Percentiles rank a stretch among this genome's conserved stretches.
Conservation (phyloP, 148 eudicot species). For the Silene uniflora region DNA sequence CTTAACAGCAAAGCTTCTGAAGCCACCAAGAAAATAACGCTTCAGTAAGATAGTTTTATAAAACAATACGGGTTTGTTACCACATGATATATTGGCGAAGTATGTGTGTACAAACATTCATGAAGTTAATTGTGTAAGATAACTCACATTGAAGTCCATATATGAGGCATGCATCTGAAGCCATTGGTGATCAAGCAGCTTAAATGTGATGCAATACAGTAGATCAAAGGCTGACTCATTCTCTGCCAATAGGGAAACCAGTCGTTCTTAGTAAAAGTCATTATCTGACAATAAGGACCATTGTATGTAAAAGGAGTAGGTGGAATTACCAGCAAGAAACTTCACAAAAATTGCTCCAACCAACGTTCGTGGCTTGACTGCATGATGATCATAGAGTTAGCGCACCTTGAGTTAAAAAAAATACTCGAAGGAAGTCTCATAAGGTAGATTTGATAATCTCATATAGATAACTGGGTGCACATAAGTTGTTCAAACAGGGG, state of each 20-base stretch:
- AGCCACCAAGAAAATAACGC: too few species aligned
- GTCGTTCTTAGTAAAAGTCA: conserved; percentile 4
- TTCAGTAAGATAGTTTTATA: too few species aligned
- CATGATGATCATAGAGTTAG: conserved; percentile 22
- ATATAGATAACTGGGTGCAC: not conserved
- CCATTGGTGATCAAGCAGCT: conserved; percentile 88
- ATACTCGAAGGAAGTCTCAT: not conserved
- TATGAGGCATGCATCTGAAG: conserved; percentile 96
- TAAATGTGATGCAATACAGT: conserved; percentile 90
- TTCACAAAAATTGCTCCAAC: conserved; percentile 85
- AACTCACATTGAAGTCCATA: conserved; percentile 97
- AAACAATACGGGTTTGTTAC: too few species aligned
- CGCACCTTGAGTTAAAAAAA: not conserved
- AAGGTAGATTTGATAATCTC: not conserved
- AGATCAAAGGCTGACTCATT: conserved; percentile 87
- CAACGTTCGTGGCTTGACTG: conserved; percentile 74
- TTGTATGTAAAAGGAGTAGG: not conserved
- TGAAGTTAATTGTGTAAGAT: conserved; percentile 6
- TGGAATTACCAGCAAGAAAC: conserved; percentile 64
- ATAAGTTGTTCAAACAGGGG: not conserved
- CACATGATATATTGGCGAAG: too few species aligned
- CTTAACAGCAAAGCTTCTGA: not conserved
- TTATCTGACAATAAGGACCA: not conserved
- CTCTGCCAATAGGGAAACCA: conserved; percentile 41
- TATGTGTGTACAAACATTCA: not conserved